Base-by-base conservation (phyloP, 148 eudicot genomes). In the Oxyria digyna region DNA sequence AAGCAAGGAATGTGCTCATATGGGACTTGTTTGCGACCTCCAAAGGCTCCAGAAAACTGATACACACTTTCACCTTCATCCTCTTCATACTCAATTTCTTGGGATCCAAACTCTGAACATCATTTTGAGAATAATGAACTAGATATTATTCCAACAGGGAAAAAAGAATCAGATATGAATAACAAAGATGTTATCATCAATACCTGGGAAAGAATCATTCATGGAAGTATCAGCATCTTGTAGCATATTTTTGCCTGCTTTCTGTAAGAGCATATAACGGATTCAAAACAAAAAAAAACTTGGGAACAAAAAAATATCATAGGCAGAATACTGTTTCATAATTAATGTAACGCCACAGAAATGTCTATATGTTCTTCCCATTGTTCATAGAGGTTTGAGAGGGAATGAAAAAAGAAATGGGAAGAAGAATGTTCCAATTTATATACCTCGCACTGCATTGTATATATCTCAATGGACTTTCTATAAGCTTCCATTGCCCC, bases 401-500 rank as follows among this genome's bases (percentile, higher is more conserved):
- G 20, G n/a, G n/a, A 37, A 27, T 57, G 52, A 57, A 71, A 23
- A 55, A 24, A 45, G 42, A 46, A 10, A 18, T 9, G 43, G 20
- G 33, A 18, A 10, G 69, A 37, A 38, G 23, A 66, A 35, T 3
- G 27, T 66, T 35, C n/a, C 26, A 37, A 37, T 10, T 45, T 23
- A 8, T 14, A 15, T 87, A 91, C 99, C 96, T 91, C 89, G 70
- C 50, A 75, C 46, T 77, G 79, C 27, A 69, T 71, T 71, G 88
- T 71, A 83, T 79, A 80, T 49, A 84, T 81, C 72, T 84, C 96
- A 74, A 94, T 80, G 48, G 90, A 88, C 59, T 76, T 85, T 77
- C 87, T 83, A 75, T 94, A 94, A 52, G 78, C 69, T 73, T 82
- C 92, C 82, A 90, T 87, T 27, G 97, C 85, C 67, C 96, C 96